Base-by-base conservation (phyloP, 129 eudicot genomes). In the Lonicera japonica region DNA sequence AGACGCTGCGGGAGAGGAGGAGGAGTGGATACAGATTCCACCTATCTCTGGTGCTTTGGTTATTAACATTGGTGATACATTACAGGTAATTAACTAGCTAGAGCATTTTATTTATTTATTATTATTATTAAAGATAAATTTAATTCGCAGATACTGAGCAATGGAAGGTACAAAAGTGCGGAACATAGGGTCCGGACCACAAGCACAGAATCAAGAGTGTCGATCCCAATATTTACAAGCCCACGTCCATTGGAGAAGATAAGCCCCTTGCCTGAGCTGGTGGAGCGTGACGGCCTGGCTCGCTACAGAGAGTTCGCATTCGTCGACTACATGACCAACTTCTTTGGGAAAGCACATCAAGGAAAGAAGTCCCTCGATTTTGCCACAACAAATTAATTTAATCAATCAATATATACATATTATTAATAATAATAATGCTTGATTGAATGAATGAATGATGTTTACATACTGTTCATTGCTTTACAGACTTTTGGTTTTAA, bases 1-100 rank as follows among this genome's bases (percentile, higher is more conserved):
- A 1, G 36, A 29, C 6, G 36, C 50, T 8, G 36, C 36, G 72
- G 59, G 56, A 0, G 58, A 21, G 54, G 50, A 65, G 0, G 70
- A 65, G 47, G 77, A 74, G 13, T 79, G 84, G 84, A 25, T 79
- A 12, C 80, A 66, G 67, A 66, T 79, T 64, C 79, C 80, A 54
- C 84, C 84, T 19, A 25, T 71, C 17, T n/a, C 51, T 46, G 85
- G 81, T 66, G 85, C 85, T 67, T 67, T 80, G 45, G 86, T 80
- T 21, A 68, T 80, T 63, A 80, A 80, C 58, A 59, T 80, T 24
- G 86, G 86, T 23, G 86, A 80, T 68, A 12, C 75, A 8, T 61
- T 80, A 10, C 86, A 74, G 80, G 84, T 73, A 15, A 43, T 47
- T 13, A 29, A 12, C 24, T 65, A n/a, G n/a, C n/a, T n/a, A n/a